These are phyloP conservation scores for Drosera spatulata DNA, from an alignment of 179 eudicot species.

Conservation along the genomic window DNA sequence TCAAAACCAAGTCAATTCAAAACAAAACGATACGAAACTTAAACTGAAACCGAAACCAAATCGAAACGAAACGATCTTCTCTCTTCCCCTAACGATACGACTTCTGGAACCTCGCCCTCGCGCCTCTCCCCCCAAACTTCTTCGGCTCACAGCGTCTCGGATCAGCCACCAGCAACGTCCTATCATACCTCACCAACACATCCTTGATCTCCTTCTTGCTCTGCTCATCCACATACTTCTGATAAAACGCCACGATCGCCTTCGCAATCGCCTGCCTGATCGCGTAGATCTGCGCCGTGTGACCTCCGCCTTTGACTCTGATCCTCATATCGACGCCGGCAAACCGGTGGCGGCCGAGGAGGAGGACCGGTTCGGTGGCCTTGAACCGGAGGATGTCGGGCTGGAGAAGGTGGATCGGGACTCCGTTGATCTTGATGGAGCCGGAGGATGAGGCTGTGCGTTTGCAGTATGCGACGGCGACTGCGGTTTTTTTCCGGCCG, in stretches of 20 bases:
- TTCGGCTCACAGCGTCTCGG: conserved; percentile 15
- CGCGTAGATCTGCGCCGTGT: conserved; percentile 12
- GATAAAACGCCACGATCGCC: conserved; percentile 16
- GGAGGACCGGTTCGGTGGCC: conserved; percentile 18
- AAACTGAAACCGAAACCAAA: too few relatives aligned
- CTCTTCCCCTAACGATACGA: conserved; percentile 8
- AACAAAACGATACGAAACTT: too few relatives aligned
- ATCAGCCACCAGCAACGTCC: conserved; percentile 24
- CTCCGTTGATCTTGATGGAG: conserved; percentile 13
- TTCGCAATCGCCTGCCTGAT: conserved; percentile 12
- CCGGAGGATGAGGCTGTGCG: conserved; percentile 5
- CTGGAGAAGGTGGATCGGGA: conserved; percentile 13
- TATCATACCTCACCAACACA: conserved; percentile 15
- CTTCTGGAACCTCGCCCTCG: conserved; percentile 13
- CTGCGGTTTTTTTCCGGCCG: conserved; percentile 19
- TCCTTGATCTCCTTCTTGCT: conserved; percentile 28
- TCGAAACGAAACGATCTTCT: too few relatives aligned
- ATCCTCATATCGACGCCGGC: conserved; percentile 19
- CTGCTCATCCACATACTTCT: conserved; percentile 23
- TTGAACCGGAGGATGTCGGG: conserved; percentile 19
- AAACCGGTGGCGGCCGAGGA: conserved; percentile 18
- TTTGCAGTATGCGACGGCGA: conserved; percentile 20
- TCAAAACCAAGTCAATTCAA: too few relatives aligned
- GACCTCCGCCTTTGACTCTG: conserved; percentile 9
- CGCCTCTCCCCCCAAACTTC: conserved; percentile 16